phyloP scores from a whole-genome alignment of 768 basidiomycete species.

The Pleurotus djamor region DNA sequence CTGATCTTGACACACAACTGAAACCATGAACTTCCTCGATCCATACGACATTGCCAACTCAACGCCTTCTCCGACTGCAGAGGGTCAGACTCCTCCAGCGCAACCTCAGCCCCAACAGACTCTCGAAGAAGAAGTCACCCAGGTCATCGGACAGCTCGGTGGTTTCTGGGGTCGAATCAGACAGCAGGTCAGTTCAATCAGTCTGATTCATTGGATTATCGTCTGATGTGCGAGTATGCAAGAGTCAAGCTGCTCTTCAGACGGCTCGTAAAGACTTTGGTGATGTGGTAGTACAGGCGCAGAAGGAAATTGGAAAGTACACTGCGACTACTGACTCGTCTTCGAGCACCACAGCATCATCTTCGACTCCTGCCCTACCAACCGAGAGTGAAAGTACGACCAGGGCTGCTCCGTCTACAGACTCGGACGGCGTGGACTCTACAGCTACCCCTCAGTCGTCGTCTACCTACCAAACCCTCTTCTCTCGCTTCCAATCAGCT shows the following conservation, averaged over 20 bases:
- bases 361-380: constrained; percentile 11
- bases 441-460: constrained; percentile 9
- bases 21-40: constrained; percentile 73
- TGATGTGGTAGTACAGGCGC: constrained; percentile 75
- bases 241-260: constrained; percentile 73
- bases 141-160: constrained; percentile 85
- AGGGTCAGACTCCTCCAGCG: not conserved
- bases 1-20: not conserved
- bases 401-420: constrained; percentile 5
- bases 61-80: constrained; percentile 42
- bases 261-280: constrained; percentile 71
- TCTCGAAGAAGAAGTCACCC: constrained; percentile 84
- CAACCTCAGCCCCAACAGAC: constrained; percentile 39
- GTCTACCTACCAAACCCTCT: constrained; percentile 41
- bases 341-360: constrained; percentile 7
- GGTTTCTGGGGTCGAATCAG: constrained; percentile 90
- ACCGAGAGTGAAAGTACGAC: constrained; percentile 10
- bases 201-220: too few species aligned
- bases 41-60: constrained; percentile 57
- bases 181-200: constrained; percentile 61
- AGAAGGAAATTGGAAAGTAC: constrained; percentile 70
- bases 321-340: constrained; percentile 23
- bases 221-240: constrained; percentile 1
- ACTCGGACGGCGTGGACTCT: constrained; percentile 17
- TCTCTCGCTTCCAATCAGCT: constrained; percentile 70